phyloP scores from a whole-genome alignment of 2,329 filamentous ascomycete species.

The Ascochyta fabae region DNA sequence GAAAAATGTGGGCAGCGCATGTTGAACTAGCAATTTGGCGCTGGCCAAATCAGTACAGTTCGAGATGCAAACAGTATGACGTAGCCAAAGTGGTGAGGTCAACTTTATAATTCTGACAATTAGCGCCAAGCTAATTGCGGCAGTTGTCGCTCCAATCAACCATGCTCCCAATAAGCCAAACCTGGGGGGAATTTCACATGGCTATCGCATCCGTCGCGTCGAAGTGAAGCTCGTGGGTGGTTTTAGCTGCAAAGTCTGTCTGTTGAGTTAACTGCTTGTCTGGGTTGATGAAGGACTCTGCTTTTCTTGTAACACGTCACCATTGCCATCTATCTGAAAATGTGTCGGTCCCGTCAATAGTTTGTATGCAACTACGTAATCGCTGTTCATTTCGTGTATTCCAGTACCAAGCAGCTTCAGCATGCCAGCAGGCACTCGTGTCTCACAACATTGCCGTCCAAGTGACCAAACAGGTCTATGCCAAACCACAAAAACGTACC shows the following conservation, averaged over 20 bases:
- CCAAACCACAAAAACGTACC: background rate
- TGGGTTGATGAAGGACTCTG: background rate
- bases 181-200: background rate
- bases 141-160: background rate
- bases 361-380: background rate
- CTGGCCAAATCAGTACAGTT: background rate
- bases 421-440: background rate
- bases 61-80: conserved; percentile 4
- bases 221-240: no score
- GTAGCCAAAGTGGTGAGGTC: conserved; percentile 15
- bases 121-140: conserved; percentile 11
- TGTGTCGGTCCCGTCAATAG: background rate
- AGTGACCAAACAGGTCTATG: background rate
- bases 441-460: background rate
- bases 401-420: background rate
- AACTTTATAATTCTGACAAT: background rate
- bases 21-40: background rate
- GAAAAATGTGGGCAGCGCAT: conserved; percentile 1
- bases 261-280: no score
- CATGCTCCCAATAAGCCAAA: background rate
- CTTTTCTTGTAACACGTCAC: background rate
- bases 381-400: background rate
- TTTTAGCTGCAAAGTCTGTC: no score
- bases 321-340: background rate
- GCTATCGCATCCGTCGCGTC: background rate